These are phyloP conservation scores for Colletotrichum noveboracense DNA, from an alignment of 2,329 filamentous ascomycete species.

Conservation along the genomic window DNA sequence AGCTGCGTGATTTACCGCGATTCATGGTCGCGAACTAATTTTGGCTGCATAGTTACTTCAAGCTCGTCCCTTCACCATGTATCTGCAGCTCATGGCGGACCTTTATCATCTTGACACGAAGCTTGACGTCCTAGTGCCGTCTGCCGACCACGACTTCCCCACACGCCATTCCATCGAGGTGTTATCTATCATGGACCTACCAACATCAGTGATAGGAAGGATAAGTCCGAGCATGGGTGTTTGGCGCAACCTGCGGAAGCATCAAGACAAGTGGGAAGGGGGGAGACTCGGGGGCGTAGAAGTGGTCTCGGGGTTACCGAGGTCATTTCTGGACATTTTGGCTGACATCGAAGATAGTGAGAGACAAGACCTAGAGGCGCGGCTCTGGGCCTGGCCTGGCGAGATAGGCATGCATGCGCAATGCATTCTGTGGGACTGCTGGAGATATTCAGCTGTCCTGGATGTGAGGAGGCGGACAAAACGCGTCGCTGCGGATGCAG, in stretches of 20 bases:
- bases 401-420: conserved; percentile 29
- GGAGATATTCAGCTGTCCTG: conserved; percentile 28
- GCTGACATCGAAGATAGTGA: conserved; percentile 19
- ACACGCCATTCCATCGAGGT: conserved; percentile 16
- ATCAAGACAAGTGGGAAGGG: conserved; percentile 13
- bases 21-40: background rate
- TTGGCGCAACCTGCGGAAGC: conserved; percentile 12
- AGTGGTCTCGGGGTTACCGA: conserved; percentile 30
- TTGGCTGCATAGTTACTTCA: background rate
- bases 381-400: conserved; percentile 27
- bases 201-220: conserved; percentile 15
- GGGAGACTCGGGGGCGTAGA: conserved; percentile 28
- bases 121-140: background rate
- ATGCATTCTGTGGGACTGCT: conserved; percentile 33
- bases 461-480: conserved; percentile 20
- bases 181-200: conserved; percentile 24
- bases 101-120: conserved; percentile 9
- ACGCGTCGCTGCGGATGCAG: background rate
- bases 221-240: conserved; percentile 15
- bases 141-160: background rate
- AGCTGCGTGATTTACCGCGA: background rate
- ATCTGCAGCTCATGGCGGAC: conserved; percentile 18
- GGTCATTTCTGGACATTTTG: conserved; percentile 30
- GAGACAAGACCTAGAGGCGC: conserved; percentile 18
- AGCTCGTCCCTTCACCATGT: conserved; percentile 13